Conservation (phyloP, 2,329 filamentous ascomycete species). For the Hyphodiscus sp. region DNA sequence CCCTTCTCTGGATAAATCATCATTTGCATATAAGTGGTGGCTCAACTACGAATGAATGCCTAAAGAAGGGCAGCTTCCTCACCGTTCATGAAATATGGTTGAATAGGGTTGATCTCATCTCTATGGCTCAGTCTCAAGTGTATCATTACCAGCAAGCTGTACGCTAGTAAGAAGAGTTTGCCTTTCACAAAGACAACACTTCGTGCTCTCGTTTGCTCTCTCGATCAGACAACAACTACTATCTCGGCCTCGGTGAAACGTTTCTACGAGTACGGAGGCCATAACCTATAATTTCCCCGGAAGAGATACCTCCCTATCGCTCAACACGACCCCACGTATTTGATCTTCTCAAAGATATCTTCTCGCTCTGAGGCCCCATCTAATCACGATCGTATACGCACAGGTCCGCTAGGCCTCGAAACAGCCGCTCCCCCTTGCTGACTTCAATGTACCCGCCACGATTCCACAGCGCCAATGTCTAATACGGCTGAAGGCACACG, state of each 20-base stretch:
- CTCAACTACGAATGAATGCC: no score
- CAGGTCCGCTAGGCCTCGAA: neutral
- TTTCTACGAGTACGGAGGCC: neutral
- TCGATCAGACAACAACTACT: neutral
- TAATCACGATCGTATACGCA: neutral
- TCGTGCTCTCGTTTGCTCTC: no score
- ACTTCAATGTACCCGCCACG: constrained; percentile 12
- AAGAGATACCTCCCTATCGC: neutral
- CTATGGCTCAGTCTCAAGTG: no score
- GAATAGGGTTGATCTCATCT: no score
- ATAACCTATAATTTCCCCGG: neutral
- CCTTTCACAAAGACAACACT: no score
- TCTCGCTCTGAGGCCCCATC: neutral
- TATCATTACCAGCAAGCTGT: no score
- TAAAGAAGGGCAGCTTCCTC: no score
- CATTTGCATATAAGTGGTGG: no score
- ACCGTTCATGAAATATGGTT: no score
- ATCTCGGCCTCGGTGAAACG: neutral
- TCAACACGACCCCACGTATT: neutral
- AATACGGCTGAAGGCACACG: constrained; percentile 28
- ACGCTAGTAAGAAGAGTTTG: no score
- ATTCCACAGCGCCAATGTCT: constrained; percentile 24
- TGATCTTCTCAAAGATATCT: neutral
- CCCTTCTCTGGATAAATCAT: no score
- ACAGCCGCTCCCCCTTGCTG: neutral